Evolutionary conservation across 257 asterid species (phyloP).

Genomic region (Perilla frutescens): DNA sequence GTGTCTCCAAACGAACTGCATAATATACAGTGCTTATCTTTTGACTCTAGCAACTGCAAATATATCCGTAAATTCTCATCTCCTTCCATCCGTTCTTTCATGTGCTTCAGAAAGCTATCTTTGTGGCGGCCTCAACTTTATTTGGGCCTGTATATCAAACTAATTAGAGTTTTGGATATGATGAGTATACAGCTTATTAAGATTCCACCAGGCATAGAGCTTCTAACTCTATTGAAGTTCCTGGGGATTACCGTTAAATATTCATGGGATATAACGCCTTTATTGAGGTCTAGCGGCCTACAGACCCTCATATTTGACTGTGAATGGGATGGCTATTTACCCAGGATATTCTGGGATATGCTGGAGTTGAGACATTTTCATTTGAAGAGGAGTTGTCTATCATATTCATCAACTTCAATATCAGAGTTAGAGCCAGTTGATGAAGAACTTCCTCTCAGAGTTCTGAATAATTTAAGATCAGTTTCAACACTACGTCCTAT

Average conservation of each 20-base stretch:
- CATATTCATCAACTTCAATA: neutral
- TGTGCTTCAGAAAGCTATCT: conserved; percentile 25
- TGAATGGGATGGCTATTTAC: conserved; percentile 31
- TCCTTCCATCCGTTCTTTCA: conserved; percentile 24
- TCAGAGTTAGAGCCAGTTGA: neutral
- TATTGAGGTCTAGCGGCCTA: neutral
- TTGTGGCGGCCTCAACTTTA: neutral
- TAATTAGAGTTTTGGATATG: conserved; percentile 37
- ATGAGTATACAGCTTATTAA: neutral
- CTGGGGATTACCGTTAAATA: conserved; percentile 28
- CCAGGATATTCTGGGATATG: conserved; percentile 30
- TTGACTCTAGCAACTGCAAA: conserved; percentile 3
- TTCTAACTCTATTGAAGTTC: conserved; percentile 20
- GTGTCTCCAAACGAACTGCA: neutral
- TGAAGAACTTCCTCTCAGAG: neutral
- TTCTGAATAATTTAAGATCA: conserved; percentile 23
- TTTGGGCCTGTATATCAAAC: conserved; percentile 21
- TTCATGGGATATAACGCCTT: neutral
- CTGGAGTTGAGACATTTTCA: conserved; percentile 33
- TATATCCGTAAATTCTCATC: neutral
- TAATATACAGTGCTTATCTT: conserved; percentile 4
- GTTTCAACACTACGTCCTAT: conserved; percentile 29
- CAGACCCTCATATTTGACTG: conserved; percentile 28
- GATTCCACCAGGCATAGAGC: neutral
- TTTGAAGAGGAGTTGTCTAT: conserved; percentile 27